Evolutionary conservation across 2,329 filamentous ascomycete species (phyloP).

Genomic region (Pestalotiopsis sp.): DNA sequence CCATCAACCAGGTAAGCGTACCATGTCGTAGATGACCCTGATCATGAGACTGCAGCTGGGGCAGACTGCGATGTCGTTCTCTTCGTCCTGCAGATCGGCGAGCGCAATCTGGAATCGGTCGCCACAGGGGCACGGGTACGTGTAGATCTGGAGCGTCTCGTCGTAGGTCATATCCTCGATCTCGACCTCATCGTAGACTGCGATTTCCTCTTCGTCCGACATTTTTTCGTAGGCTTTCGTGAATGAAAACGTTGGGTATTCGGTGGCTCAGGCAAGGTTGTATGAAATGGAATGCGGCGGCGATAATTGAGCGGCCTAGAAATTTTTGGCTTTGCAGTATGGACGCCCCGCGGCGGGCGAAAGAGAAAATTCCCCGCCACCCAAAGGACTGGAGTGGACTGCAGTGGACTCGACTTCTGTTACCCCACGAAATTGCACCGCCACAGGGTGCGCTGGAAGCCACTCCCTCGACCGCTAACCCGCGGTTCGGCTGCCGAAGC

Average conservation of each 20-base stretch:
- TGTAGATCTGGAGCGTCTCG: conserved; percentile 78
- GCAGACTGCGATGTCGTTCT: conserved; percentile 89
- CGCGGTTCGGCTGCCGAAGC: background rate
- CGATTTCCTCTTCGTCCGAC: conserved; percentile 61
- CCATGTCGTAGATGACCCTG: conserved; percentile 85
- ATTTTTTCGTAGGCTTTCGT: conserved; percentile 36
- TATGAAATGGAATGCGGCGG: background rate
- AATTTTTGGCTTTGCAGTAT: background rate
- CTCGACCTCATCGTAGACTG: conserved; percentile 96
- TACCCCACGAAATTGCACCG: conserved; percentile 5
- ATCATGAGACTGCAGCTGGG: conserved; percentile 98
- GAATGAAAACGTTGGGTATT: background rate
- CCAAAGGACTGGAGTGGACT: no score
- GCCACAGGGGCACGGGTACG: conserved; percentile 96
- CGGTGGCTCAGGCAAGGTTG: background rate
- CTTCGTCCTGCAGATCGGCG: conserved; percentile 79
- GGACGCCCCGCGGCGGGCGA: background rate
- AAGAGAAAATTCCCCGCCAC: conserved; percentile 6
- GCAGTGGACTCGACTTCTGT: background rate
- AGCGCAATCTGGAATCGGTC: conserved; percentile 93
- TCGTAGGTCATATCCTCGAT: conserved; percentile 99
- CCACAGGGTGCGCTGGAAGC: background rate
- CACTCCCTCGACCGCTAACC: background rate
- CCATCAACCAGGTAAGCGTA: conserved; percentile 40
- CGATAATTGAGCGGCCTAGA: background rate